Evolutionary conservation across 1,284 basidiomycete species (phyloP), one percentile per base, ranked within the genome.

Genomic region (Omphalotus olearius): DNA sequence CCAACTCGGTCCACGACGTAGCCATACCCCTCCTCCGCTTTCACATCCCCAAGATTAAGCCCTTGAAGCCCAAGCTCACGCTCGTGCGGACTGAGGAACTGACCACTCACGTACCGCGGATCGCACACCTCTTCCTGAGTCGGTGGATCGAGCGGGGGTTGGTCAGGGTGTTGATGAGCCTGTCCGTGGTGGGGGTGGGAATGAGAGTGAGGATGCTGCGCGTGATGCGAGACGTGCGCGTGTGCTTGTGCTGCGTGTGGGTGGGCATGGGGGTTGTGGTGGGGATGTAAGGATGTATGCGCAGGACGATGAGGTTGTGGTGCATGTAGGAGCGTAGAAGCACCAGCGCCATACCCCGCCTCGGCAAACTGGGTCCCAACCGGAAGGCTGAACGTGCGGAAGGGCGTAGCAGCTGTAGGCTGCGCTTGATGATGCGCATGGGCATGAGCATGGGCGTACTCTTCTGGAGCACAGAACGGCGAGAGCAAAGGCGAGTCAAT

Each of bases 21-120:
- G 23, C 36, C 6, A 38, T 38, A 14, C 36, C 17, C 14, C 13
- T 38, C 36, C 36, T 38, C 14, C 13, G 13, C 36, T 38, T 14
- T 38, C 36, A 17, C 17, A 38, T 6, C 41, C 3, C 20, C 41
- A 10, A 23, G 2, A 2, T 43, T 13, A 14, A 43, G 16, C 41
- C 28, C 41, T 11, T 43, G 11, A 2, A 26, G 41, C 23, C 25
- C 23, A 43, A 43, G 23, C 36, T 23, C 23, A 23, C 23, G 23
- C 23, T 23, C 23, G 23, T 23, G 23, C 23, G 23, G 23, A 23
- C 23, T 23, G 23, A 23, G 2, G 23, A 4, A 33, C 3, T 38
- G 42, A 1, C 51, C 45, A 30, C 45, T 37, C 7, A 52, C 39
- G 25, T 43, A 47, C 23, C 40, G 45, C 16, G 51, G 51, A 28